phyloP scores from a whole-genome alignment of 1,284 basidiomycete genomes.

The Ustilago vetiveriae region DNA sequence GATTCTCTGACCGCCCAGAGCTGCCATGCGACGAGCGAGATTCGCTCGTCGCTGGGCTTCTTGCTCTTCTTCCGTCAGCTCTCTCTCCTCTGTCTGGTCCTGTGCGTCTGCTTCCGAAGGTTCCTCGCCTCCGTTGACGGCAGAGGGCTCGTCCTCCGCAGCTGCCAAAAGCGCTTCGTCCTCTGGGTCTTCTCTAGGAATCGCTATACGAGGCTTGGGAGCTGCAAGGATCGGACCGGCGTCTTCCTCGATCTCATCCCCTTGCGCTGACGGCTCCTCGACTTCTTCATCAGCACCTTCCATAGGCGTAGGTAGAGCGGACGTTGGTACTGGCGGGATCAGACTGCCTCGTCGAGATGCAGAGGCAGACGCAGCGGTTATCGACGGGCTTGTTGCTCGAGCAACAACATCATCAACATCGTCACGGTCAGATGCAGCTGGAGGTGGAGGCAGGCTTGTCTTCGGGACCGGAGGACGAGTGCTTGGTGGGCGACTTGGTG shows the following conservation, averaged over 20 bases:
- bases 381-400: constrained; percentile 17
- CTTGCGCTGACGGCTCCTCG: not conserved
- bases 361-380: not conserved
- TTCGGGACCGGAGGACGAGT: constrained; percentile 52
- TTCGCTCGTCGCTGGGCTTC: constrained; percentile 56
- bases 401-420: constrained; percentile 15
- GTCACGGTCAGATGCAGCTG: constrained; percentile 5
- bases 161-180: constrained; percentile 46
- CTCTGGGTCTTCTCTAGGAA: constrained; percentile 51
- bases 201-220: constrained; percentile 46
- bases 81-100: constrained; percentile 26
- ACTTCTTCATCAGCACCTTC: constrained; percentile 13
- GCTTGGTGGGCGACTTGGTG: constrained; percentile 50
- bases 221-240: constrained; percentile 46
- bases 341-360: constrained; percentile 17
- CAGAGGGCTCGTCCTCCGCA: constrained; percentile 21
- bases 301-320: constrained; percentile 10
- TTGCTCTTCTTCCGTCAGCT: constrained; percentile 56
- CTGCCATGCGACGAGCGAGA: constrained; percentile 63
- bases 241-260: constrained; percentile 5
- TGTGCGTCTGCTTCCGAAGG: not conserved
- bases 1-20: constrained; percentile 60
- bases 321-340: constrained; percentile 28
- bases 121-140: not conserved
- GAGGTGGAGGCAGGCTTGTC: constrained; percentile 36